Evolutionary conservation across 2,329 filamentous ascomycete species (phyloP).

Genomic region (Nannizziopsis barbatae): DNA sequence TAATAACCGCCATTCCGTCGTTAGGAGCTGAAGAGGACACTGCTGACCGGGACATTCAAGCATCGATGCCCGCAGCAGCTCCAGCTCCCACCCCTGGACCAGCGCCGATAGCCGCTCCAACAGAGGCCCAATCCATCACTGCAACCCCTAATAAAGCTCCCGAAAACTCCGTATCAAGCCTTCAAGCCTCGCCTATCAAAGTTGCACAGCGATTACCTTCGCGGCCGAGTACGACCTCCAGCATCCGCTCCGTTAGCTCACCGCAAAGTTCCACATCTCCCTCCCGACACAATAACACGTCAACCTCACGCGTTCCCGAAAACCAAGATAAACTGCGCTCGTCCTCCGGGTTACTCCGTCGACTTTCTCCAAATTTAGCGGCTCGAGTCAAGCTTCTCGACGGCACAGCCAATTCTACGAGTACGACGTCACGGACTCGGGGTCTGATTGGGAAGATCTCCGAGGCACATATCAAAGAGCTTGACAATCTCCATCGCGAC

Average conservation of each 20-base stretch:
- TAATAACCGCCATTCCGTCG: conserved; percentile 3
- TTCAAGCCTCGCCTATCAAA: conserved; percentile 7
- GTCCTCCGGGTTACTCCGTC: conserved; percentile 29
- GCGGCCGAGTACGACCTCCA: conserved; percentile 11
- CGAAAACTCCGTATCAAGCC: neutral
- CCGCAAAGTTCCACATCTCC: neutral
- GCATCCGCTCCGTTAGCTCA: neutral
- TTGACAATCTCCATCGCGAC: conserved; percentile 31
- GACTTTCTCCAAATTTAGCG: conserved; percentile 33
- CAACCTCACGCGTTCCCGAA: neutral
- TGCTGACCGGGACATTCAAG: conserved; percentile 6
- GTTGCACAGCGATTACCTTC: conserved; percentile 15
- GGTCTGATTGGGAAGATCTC: conserved; percentile 31
- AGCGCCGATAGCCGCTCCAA: conserved; percentile 8
- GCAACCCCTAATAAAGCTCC: conserved; percentile 2
- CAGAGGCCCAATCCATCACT: neutral
- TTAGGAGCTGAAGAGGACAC: neutral
- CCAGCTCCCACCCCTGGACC: conserved; percentile 1
- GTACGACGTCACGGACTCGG: conserved; percentile 16
- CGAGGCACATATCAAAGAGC: conserved; percentile 31
- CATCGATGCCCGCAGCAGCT: conserved; percentile 7
- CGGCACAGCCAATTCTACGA: conserved; percentile 23
- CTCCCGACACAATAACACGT: conserved; percentile 3
- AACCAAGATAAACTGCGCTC: conserved; percentile 14
- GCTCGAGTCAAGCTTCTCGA: conserved; percentile 35